Conservation (phyloP, 306 rosid species). For the Gleditsia sinensis region DNA sequence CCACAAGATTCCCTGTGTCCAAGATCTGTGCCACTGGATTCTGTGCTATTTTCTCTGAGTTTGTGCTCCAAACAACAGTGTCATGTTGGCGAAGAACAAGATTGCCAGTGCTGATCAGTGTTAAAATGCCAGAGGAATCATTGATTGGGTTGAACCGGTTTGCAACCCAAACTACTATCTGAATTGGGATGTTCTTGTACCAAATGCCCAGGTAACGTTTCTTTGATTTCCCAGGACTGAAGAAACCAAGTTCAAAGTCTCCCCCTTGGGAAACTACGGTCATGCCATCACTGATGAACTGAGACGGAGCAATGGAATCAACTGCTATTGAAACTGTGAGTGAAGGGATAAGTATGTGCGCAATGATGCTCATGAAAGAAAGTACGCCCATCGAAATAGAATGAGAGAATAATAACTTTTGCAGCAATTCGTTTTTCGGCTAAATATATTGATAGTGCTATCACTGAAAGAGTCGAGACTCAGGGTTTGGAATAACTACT, state of each 20-base stretch:
- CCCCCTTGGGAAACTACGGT: slow-evolving; percentile 39
- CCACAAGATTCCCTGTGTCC: slow-evolving; percentile 34
- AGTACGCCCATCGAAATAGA: not conserved
- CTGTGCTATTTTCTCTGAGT: not conserved
- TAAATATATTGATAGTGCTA: too few relatives aligned
- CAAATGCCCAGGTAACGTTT: slow-evolving; percentile 50
- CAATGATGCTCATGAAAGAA: not conserved
- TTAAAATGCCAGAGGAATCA: slow-evolving; percentile 17
- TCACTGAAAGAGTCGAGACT: too few relatives aligned
- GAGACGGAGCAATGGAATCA: slow-evolving; percentile 31
- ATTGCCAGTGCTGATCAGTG: not conserved
- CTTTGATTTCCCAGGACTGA: slow-evolving; percentile 43
- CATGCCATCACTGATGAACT: slow-evolving; percentile 21
- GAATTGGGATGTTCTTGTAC: slow-evolving; percentile 35
- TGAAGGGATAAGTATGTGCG: not conserved
- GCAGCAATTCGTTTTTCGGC: too few relatives aligned
- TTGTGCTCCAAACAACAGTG: slow-evolving; percentile 28
- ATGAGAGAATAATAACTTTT: too few relatives aligned
- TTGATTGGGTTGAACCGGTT: slow-evolving; percentile 41
- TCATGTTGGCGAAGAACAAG: slow-evolving; percentile 17
- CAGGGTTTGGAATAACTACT: too few relatives aligned
- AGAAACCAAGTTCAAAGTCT: slow-evolving; percentile 50
- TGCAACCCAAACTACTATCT: slow-evolving; percentile 52
- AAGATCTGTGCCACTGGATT: slow-evolving; percentile 34
- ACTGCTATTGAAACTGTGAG: not conserved